Percentiles rank a stretch among this genome's conserved stretches.
These are phyloP conservation scores for Coelastrella sp. DNA, from an alignment of 139 green algal genomes.

Conservation along the genomic window DNA sequence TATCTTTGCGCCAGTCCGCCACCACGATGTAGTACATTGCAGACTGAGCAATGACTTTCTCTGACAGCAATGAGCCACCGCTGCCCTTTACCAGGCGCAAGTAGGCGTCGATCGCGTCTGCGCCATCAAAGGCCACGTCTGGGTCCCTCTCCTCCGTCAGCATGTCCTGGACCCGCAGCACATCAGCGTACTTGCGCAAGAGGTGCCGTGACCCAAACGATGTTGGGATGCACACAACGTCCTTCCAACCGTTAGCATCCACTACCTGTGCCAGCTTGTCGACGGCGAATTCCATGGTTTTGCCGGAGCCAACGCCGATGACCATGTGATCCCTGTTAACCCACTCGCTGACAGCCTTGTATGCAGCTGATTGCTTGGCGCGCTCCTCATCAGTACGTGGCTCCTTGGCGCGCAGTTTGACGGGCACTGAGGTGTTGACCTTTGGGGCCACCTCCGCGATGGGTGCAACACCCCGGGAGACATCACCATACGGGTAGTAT, in stretches of 20 bases:
- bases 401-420: neutral
- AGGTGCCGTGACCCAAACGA: neutral
- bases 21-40: conserved; percentile 14
- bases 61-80: neutral
- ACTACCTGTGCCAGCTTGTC: conserved; percentile 13
- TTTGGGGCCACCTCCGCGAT: neutral
- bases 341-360: neutral
- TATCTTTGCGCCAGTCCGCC: conserved; percentile 13
- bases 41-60: conserved; percentile 7
- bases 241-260: neutral
- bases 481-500: conserved; percentile 25
- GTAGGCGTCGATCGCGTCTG: neutral
- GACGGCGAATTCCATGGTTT: conserved; percentile 9
- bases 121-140: conserved; percentile 7
- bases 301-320: neutral
- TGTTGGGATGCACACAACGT: conserved; percentile 5
- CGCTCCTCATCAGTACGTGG: neutral
- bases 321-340: conserved; percentile 3
- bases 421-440: neutral
- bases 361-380: neutral
- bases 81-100: conserved; percentile 13
- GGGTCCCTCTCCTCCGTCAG: conserved; percentile 2
- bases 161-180: conserved; percentile 1
- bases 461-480: neutral
- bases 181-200: conserved; percentile 4